phyloP scores from a whole-genome alignment of 306 rosid genomes.

The Spatholobus suberectus region DNA sequence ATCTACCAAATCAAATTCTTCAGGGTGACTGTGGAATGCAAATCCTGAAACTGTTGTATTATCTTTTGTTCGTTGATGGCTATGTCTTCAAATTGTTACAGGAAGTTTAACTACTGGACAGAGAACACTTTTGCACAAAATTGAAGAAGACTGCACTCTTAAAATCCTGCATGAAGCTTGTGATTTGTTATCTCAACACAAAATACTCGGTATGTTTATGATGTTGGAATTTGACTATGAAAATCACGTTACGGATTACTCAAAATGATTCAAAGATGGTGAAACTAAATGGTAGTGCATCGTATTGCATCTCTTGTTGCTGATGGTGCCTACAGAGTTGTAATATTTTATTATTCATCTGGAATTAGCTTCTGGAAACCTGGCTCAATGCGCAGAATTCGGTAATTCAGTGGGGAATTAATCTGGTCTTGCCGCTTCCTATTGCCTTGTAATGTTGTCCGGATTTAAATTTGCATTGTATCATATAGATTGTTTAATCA shows the following conservation, averaged over 20 bases:
- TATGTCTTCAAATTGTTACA: slow-evolving; percentile 30
- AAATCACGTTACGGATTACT: slow-evolving; percentile 29
- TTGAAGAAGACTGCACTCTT: slow-evolving; percentile 29
- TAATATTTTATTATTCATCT: slow-evolving; percentile 14
- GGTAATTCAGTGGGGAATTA: slow-evolving; percentile 19
- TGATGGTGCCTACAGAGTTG: slow-evolving; percentile 36
- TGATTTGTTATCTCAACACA: slow-evolving; percentile 28
- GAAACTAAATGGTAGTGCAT: slow-evolving; percentile 34
- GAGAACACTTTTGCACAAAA: slow-evolving; percentile 22
- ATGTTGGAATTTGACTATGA: slow-evolving; percentile 42
- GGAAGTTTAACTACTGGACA: slow-evolving; percentile 32
- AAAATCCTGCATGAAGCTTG: slow-evolving; percentile 31
- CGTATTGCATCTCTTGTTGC: slow-evolving; percentile 17
- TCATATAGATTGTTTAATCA: slow-evolving; percentile 12
- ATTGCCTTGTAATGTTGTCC: slow-evolving; percentile 35
- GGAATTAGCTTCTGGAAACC: slow-evolving; percentile 36
- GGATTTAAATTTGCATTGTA: slow-evolving; percentile 31
- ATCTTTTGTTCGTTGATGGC: slow-evolving; percentile 22
- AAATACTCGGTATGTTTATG: slow-evolving; percentile 28
- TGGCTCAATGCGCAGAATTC: slow-evolving; percentile 19
- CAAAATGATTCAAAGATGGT: slow-evolving; percentile 32
- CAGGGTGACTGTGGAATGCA: slow-evolving; percentile 18
- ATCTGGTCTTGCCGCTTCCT: slow-evolving; percentile 40
- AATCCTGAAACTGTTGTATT: slow-evolving; percentile 8
- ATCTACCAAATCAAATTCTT: slow-evolving; percentile 33